Evolutionary conservation across 495 filamentous ascomycete genomes (phyloP).

Genomic region (Aspergillus sclerotioniger): DNA sequence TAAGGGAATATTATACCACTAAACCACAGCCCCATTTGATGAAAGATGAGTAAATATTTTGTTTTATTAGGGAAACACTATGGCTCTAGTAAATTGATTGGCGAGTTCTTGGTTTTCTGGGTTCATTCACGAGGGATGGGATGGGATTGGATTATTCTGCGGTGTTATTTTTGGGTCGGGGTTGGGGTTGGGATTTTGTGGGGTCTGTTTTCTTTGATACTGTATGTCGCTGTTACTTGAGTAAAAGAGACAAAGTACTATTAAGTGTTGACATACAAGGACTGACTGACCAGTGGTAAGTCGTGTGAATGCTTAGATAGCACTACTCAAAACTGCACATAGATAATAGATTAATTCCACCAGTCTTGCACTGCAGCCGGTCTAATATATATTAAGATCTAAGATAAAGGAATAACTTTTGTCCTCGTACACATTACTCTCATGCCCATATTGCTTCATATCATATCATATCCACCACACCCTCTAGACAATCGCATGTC

Average conservation of each 20-base stretch:
- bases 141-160: no score
- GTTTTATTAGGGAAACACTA: background rate
- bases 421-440: background rate
- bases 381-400: background rate
- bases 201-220: no score
- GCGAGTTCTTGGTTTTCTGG: background rate
- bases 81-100: background rate
- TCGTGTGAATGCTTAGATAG: no score
- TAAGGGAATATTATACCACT: conserved; percentile 40
- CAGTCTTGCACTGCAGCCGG: background rate
- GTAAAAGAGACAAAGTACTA: no score
- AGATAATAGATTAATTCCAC: background rate
- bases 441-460: background rate
- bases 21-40: conserved; percentile 27
- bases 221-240: no score
- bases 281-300: no score
- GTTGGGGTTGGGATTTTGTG: no score
- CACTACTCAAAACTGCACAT: no score
- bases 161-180: no score
- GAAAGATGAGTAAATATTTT: background rate
- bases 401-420: background rate
- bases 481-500: background rate
- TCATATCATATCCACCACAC: background rate
- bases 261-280: no score
- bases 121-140: background rate